phyloP scores from a whole-genome alignment of 345 rosid genomes.

The Odontarrhena argentea region DNA sequence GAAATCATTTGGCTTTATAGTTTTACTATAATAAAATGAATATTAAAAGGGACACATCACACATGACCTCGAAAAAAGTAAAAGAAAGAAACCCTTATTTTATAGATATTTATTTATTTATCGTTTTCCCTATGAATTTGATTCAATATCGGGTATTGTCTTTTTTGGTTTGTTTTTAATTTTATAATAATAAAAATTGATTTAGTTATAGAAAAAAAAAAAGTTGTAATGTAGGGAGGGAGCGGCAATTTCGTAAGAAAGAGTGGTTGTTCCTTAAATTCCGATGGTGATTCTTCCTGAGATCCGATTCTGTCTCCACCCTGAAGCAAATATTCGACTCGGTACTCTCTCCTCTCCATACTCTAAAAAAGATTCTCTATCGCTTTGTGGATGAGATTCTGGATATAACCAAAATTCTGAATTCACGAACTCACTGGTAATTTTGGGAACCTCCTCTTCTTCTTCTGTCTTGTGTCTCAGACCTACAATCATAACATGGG shows the following conservation, averaged over 20 bases:
- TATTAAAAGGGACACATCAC: no score
- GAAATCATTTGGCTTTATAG: no score
- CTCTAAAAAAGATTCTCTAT: conserved; percentile 10
- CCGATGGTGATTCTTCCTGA: conserved; percentile 26
- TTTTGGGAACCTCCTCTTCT: conserved; percentile 3
- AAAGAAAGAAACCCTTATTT: no score
- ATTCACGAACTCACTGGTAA: conserved; percentile 23
- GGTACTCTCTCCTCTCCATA: conserved; percentile 18
- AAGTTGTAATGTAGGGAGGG: not conserved
- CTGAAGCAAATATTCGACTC: conserved; percentile 21
- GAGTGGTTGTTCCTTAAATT: conserved; percentile 43
- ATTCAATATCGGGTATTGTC: no score
- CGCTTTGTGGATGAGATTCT: conserved; percentile 37
- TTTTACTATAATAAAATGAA: no score
- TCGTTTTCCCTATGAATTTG: no score
- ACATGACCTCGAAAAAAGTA: no score
- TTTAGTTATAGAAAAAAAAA: no score
- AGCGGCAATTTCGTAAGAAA: conserved; percentile 44
- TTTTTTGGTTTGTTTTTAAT: no score
- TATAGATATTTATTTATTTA: no score
- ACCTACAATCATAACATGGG: conserved; percentile 61
- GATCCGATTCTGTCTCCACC: conserved; percentile 37
- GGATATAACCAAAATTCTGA: conserved; percentile 23
- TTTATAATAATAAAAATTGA: no score
- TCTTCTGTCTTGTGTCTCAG: conserved; percentile 2